Conservation (phyloP, 306 rosid genomes). For the Malus orientalis region DNA sequence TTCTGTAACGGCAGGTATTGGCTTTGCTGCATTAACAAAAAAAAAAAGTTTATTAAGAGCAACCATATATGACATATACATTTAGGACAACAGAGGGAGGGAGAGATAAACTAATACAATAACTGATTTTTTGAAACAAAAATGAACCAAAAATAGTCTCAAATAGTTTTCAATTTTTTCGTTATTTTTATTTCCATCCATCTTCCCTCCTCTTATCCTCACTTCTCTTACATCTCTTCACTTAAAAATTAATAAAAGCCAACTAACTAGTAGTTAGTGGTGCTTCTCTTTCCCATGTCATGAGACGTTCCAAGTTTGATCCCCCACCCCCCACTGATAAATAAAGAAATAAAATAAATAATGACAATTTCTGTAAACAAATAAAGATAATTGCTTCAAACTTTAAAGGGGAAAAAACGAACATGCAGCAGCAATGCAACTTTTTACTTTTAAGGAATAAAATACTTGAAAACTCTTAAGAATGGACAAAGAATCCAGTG, state of each 20-base stretch:
- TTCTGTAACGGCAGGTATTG: constrained; percentile 64
- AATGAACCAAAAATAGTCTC: neutral
- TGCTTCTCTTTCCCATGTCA: neutral
- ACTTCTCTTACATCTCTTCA: neutral
- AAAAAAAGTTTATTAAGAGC: neutral
- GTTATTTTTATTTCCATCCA: neutral
- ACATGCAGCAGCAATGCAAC: neutral
- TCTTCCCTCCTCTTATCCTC: neutral
- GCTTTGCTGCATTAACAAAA: constrained; percentile 47
- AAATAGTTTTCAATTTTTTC: neutral
- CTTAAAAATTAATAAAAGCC: neutral
- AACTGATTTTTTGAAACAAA: neutral
- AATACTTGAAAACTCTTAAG: neutral
- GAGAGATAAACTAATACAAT: neutral
- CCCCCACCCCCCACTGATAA: neutral
- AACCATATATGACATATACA: neutral
- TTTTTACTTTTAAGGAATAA: neutral
- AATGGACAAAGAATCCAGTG: neutral
- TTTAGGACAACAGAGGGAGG: neutral
- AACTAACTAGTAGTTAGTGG: neutral
- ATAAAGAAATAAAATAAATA: neutral
- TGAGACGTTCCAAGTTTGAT: neutral
- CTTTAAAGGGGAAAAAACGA: neutral
- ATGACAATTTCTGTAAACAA: neutral
- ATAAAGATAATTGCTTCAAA: neutral